These are phyloP conservation scores for Cucumis melo DNA, from an alignment of 306 rosid species.

Conservation along the genomic window DNA sequence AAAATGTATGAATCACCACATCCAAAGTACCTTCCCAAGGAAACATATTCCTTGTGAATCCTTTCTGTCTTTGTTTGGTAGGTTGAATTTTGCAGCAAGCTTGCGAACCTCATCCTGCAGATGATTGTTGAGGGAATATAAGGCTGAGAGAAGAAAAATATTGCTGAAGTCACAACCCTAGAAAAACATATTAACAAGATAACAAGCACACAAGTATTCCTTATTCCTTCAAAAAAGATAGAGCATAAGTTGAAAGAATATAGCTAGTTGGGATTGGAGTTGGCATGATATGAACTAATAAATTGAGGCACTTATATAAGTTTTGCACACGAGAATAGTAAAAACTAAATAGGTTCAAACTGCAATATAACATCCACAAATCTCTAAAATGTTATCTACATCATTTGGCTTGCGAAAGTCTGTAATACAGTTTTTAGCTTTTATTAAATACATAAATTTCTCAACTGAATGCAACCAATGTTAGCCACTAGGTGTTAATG, in stretches of 20 bases:
- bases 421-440: neutral
- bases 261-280: neutral
- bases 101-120: slow-evolving; percentile 77
- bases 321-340: neutral
- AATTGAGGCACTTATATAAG: neutral
- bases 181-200: neutral
- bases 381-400: neutral
- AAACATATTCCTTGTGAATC: slow-evolving; percentile 99
- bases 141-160: neutral
- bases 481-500: neutral
- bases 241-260: neutral
- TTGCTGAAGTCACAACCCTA: neutral
- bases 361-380: neutral
- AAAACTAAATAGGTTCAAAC: neutral
- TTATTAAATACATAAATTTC: neutral
- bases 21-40: slow-evolving; percentile 68
- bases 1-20: neutral
- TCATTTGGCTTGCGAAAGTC: neutral
- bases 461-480: neutral
- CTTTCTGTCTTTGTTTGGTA: slow-evolving; percentile 82
- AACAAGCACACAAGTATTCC: neutral
- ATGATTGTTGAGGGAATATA: slow-evolving; percentile 6
- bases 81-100: slow-evolving; percentile 69
- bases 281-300: neutral
- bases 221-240: neutral